Evolutionary conservation across 2,329 filamentous ascomycete species (phyloP), one percentile per base, ranked within the genome.

Genomic region (Chaetomium strumarium): DNA sequence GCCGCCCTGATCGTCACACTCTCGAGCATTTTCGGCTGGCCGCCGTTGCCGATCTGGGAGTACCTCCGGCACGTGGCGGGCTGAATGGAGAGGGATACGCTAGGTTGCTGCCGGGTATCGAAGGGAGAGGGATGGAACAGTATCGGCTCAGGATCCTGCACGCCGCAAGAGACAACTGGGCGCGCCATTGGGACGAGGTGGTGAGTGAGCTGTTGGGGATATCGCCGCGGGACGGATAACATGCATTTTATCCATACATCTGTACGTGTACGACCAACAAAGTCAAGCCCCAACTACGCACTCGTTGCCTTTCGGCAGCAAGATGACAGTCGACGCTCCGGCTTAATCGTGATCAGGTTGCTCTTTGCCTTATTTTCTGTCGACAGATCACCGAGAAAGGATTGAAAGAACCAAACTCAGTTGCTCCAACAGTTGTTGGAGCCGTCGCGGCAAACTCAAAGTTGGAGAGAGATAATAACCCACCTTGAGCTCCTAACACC

Each of bases 241-340:
- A 41, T 41, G 16, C 34, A 37, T 14, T 37, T 37, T 14, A 37
- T 37, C 10, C 34, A 17, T 46, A 38, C 29, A 47, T 48, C 33
- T 48, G 80, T 37, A 37, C 34, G 34, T 92, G 88, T 93, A 72
- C 76, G 87, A 85, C 80, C 87, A 84, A 82, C 88, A 88, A 89
- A 96, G 89, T 95, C 91, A 96, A 95, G 81, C 89, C 76, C 79
- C 84, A 82, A 85, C 89, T 87, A 96, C 83, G 85, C 88, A 86
- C 83, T 83, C 76, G 72, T 69, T 69, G 76, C 81, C 87, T 95
- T 74, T 95, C 88, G 75, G 81, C 73, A 73, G 75, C 76, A 78
- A 83, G 79, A 83, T 84, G 88, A 80, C 85, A 91, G 83, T 84
- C 85, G 84, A 81, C 82, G 88, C 90, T 95, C 91, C 91, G 90